Percentiles rank a stretch among this genome's conserved stretches.
Conservation (phyloP, 805 yeast species). For the Wickerhamiella azyma region DNA sequence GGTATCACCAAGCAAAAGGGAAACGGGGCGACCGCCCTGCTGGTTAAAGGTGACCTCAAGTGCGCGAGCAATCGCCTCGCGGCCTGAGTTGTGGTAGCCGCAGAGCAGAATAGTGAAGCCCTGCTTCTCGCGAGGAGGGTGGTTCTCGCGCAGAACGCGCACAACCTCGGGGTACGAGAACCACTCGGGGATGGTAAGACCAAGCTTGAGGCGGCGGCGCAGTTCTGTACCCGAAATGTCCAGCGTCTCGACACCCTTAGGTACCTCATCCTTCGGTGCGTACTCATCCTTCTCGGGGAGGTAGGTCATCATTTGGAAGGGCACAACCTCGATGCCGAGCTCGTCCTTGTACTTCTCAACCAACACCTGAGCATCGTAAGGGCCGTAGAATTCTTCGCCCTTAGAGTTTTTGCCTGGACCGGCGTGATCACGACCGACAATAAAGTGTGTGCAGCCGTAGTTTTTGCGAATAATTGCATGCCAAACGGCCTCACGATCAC, state of each 20-base stretch:
- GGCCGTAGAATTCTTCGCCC: slow-evolving; percentile 92
- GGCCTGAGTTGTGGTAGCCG: slow-evolving; percentile 45
- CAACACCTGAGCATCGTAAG: slow-evolving; percentile 88
- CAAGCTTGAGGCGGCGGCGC: slow-evolving; percentile 73
- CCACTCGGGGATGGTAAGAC: slow-evolving; percentile 89
- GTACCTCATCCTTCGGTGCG: slow-evolving; percentile 87
- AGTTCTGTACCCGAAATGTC: slow-evolving; percentile 92
- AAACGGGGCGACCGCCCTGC: slow-evolving; percentile 71
- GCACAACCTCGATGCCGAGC: slow-evolving; percentile 79
- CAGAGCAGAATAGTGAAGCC: slow-evolving; percentile 71
- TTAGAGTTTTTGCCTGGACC: slow-evolving; percentile 85
- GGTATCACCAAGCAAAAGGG: slow-evolving; percentile 38
- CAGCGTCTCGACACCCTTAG: slow-evolving; percentile 63
- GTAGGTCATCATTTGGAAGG: slow-evolving; percentile 93
- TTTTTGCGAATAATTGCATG: slow-evolving; percentile 94
- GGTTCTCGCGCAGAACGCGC: slow-evolving; percentile 73
- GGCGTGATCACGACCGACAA: slow-evolving; percentile 96
- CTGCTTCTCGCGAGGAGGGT: slow-evolving; percentile 82
- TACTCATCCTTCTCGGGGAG: slow-evolving; percentile 90
- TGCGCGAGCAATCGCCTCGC: slow-evolving; percentile 61
- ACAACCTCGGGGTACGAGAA: slow-evolving; percentile 96
- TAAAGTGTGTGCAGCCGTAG: slow-evolving; percentile 93
- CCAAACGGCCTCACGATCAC: slow-evolving; percentile 97
- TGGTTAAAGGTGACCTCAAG: slow-evolving; percentile 84
- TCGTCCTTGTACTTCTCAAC: slow-evolving; percentile 66